Evolutionary conservation across 345 rosid species (phyloP).

Genomic region (Eucalyptus cloeziana): DNA sequence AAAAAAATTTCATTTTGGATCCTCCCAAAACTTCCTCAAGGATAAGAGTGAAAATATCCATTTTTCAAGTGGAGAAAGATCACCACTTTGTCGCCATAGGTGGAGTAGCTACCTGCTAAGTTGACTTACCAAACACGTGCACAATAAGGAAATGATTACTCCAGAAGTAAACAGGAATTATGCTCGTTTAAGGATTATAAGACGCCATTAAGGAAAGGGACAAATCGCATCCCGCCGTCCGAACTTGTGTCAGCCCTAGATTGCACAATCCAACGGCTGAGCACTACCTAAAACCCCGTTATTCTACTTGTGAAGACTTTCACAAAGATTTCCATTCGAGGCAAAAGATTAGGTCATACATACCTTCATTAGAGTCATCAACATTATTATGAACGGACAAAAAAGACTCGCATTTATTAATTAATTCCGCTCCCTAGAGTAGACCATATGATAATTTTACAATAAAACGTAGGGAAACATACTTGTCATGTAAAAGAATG

Average conservation of each 20-base stretch:
- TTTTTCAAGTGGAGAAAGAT: neutral
- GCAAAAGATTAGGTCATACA: neutral
- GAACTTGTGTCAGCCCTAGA: neutral
- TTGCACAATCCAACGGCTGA: neutral
- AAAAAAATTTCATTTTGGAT: no score
- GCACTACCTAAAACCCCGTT: neutral
- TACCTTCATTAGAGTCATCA: neutral
- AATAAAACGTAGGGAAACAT: neutral
- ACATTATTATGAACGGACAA: neutral
- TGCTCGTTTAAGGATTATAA: no score
- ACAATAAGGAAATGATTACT: neutral
- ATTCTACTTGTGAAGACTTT: neutral
- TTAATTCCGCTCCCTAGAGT: neutral
- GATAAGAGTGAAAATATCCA: neutral
- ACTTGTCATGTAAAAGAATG: neutral
- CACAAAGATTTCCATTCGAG: neutral
- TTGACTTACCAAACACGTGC: neutral
- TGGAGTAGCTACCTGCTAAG: no score
- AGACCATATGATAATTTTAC: neutral
- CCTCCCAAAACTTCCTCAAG: no score
- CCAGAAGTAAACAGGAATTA: no score
- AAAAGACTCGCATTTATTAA: neutral
- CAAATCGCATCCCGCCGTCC: neutral
- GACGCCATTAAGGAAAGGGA: no score
- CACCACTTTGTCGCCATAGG: neutral